Base-by-base conservation (phyloP, 2,329 filamentous ascomycete species). In the Lecanicillium sp. region DNA sequence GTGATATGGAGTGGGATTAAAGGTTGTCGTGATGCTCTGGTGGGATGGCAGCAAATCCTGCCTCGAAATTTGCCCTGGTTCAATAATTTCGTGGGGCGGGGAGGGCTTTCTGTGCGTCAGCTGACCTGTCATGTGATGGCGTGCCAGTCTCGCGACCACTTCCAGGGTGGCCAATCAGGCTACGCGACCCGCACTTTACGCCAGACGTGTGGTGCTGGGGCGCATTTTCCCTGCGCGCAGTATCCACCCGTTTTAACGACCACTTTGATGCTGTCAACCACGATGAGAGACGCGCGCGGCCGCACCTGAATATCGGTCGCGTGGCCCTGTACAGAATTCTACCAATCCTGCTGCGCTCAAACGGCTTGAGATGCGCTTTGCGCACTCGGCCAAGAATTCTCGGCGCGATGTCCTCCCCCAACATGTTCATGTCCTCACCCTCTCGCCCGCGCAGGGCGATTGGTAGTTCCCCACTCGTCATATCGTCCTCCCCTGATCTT, bases 401-500 rank as follows among this genome's bases (percentile, higher is more conserved):
- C 37, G 45, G 50, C 43, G 46, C 44, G 25, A 64, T 64, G 61
- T 45, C 53, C 36, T 58, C 59, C 36, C 49, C 57, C 39, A 51
- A 59, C 37, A 52, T 47, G 32, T 58, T 59, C 40, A 43, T 49
- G 18, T 54, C 62, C 40, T 53, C 55, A 39, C 46, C 54, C 33
- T 33, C 51, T 44, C 48, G 56, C 41, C 57, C 48, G 36, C 45
- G 38, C 43, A 50, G 45, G 39, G 36, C 49, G 32, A 61, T 63
- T 58, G 53, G 60, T 46, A 48, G 40, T 50, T 59, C 41, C 9
- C 48, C 57, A 14, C 47, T 57, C 20, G 41, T 56, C 20, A 44
- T 51, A 8, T 72, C 72, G 0, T 76, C 72, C 1, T 77, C 74
- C 4, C 72, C 74, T n/a, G 64, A 63, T n/a, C 54, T 79, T 1